These are phyloP conservation scores for Beauveria brongniartii DNA, from an alignment of 2,329 filamentous ascomycete species.

Conservation along the genomic window DNA sequence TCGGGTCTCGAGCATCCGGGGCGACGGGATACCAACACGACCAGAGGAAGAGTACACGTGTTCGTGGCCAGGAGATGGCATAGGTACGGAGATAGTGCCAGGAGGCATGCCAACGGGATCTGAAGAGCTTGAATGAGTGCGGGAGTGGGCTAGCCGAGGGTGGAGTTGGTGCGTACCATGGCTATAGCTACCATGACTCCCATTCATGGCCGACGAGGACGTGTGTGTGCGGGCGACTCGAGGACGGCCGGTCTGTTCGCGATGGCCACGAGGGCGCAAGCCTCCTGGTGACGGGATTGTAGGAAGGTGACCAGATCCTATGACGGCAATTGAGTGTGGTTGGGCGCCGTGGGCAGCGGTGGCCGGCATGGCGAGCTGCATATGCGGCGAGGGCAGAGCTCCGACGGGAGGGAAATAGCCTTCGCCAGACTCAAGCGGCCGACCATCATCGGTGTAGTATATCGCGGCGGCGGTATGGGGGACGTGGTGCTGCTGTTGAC, in stretches of 20 bases:
- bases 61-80: constrained; percentile 46
- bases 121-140: constrained; percentile 52
- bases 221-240: constrained; percentile 65
- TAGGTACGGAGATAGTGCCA: constrained; percentile 42
- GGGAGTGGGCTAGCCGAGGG: constrained; percentile 39
- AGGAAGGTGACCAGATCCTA: constrained; percentile 73
- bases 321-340: constrained; percentile 65
- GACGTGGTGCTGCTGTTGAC: constrained; percentile 13
- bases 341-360: constrained; percentile 25
- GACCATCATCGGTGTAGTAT: constrained; percentile 54
- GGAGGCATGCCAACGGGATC: constrained; percentile 39
- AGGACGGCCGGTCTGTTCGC: constrained; percentile 51
- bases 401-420: constrained; percentile 77
- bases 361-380: constrained; percentile 31
- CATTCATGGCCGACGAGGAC: constrained; percentile 63
- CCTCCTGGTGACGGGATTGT: constrained; percentile 76
- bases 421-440: constrained; percentile 59
- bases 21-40: constrained; percentile 47
- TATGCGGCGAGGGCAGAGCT: constrained; percentile 32
- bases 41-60: constrained; percentile 28
- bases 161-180: constrained; percentile 27
- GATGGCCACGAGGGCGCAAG: constrained; percentile 44
- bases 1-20: constrained; percentile 41
- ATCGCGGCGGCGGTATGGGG: constrained; percentile 38
- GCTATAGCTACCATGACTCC: constrained; percentile 24